These are phyloP conservation scores for Aspergillus sp. DNA, from an alignment of 2,329 filamentous ascomycete genomes.

Conservation along the genomic window DNA sequence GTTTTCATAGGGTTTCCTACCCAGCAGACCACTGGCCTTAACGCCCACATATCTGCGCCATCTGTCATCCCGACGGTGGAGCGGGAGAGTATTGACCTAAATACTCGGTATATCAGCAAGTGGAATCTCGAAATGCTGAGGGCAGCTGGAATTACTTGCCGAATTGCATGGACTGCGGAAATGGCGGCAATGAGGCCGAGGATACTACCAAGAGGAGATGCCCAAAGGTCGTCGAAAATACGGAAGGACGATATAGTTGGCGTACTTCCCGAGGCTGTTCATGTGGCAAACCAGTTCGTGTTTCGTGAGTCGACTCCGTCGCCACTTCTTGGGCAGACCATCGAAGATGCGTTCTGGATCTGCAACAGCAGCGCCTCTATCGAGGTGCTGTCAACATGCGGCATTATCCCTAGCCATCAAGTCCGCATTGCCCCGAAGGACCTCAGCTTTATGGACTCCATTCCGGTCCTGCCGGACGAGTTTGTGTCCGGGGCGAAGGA, in stretches of 20 bases:
- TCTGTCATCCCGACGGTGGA: constrained; percentile 97
- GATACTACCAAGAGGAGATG: constrained; percentile 35
- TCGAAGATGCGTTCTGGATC: constrained; percentile 95
- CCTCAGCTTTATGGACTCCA: constrained; percentile 72
- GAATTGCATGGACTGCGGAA: constrained; percentile 78
- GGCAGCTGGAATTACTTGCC: constrained; percentile 79
- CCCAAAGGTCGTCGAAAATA: constrained; percentile 40
- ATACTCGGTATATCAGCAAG: constrained; percentile 84
- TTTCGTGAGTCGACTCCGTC: constrained; percentile 87
- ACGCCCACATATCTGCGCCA: constrained; percentile 88
- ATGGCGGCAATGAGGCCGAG: constrained; percentile 66
- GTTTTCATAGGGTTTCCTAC: constrained; percentile 98
- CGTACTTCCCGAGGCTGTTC: constrained; percentile 68
- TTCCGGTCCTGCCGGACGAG: constrained; percentile 73
- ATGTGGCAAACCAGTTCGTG: constrained; percentile 78
- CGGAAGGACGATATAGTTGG: constrained; percentile 55
- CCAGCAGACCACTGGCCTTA: constrained; percentile 88
- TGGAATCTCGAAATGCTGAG: constrained; percentile 95
- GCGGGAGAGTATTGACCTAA: constrained; percentile 90
- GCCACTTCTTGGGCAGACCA: constrained; percentile 68
- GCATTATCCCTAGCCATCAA: constrained; percentile 72
- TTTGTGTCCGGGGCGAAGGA: constrained; percentile 57
- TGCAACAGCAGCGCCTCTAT: constrained; percentile 74
- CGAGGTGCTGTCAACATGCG: constrained; percentile 78
- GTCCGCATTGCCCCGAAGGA: constrained; percentile 68